Percentiles rank a stretch among this genome's conserved stretches.
Evolutionary conservation across 1,139 yeast genomes (phyloP).

Genomic region (Scheffersomyces quercinus): DNA sequence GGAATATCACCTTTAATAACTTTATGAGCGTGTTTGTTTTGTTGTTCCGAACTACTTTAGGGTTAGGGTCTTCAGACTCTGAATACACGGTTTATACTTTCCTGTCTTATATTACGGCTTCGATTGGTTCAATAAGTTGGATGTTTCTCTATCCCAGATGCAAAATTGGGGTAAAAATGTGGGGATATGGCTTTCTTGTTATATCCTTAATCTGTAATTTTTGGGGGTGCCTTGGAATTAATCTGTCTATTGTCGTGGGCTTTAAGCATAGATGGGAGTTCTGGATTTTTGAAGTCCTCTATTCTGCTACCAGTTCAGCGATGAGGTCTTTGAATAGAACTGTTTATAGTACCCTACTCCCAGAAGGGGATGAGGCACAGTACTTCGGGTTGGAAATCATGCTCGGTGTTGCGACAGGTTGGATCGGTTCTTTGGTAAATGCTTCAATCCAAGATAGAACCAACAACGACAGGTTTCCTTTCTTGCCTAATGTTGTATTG

Average conservation of each 20-base stretch:
- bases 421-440: conserved; percentile 44
- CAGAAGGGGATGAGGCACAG: conserved; percentile 47
- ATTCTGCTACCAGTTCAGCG: conserved; percentile 36
- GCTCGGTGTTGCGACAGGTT: conserved; percentile 46
- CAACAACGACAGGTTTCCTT: conserved; percentile 39
- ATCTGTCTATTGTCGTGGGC: conserved; percentile 25
- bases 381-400: conserved; percentile 45
- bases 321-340: conserved; percentile 40
- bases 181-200: conserved; percentile 35
- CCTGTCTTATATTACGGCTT: conserved; percentile 36
- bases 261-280: conserved; percentile 47
- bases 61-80: conserved; percentile 39
- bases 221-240: conserved; percentile 47
- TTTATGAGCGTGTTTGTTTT: conserved; percentile 39
- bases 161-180: conserved; percentile 27
- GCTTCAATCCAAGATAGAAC: conserved; percentile 46
- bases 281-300: conserved; percentile 44
- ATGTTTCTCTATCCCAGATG: conserved; percentile 35
- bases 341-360: conserved; percentile 40
- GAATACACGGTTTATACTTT: conserved; percentile 45
- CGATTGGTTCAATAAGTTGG: conserved; percentile 40
- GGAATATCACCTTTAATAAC: conserved; percentile 42
- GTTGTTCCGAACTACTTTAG: conserved; percentile 43
- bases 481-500: conserved; percentile 38
- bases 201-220: conserved; percentile 36